Evolutionary conservation across 2,329 filamentous ascomycete genomes (phyloP), one percentile per base, ranked within the genome.

Genomic region (Stemphylium beticola): DNA sequence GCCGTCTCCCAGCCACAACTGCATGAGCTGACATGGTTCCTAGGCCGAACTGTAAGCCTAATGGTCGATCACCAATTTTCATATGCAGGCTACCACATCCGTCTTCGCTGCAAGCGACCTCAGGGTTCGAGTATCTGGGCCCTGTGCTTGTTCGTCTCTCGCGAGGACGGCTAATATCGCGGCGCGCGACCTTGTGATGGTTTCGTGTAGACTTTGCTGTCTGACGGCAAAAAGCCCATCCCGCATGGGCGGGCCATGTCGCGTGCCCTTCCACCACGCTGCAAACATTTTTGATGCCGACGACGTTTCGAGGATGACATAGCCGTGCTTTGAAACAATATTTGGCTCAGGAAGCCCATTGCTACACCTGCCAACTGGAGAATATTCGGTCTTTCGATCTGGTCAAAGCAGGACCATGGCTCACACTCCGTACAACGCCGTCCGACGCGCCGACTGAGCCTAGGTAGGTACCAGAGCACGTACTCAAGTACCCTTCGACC

Each of bases 201-300:
- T 34, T 11, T 48, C 36, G 20, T 44, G 17, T 48, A 9, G 20
- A 34, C 22, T 43, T n/a, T 18, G 22, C 12, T 38, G 34, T 38
- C 29, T 44, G 41, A 44, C 26, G 31, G 18, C 41, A 24, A 22
- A 20, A 44, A 18, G 32, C 41, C 11, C 26, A 29, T 49, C 29
- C 41, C 40, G 32, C 43, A 48, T 31, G 24, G 24, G 29, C 7
- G 36, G 32, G 39, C 43, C 33, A 36, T 57, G 59, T 61, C 49
- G 52, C 41, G 57, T 51, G 57, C 49, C 26, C 26, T 37, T 41
- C 38, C 39, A 31, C 49, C 49, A 17, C 47, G 42, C 51, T 52
- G 58, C 53, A 62, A 67, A 65, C 65, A 61, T 47, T 29, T 56
- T 43, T 69, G 65, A 67, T 40, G 64, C 66, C 50, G 43, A 17